Conservation (phyloP, 306 rosid genomes). For the Trichosanthes truncata region DNA sequence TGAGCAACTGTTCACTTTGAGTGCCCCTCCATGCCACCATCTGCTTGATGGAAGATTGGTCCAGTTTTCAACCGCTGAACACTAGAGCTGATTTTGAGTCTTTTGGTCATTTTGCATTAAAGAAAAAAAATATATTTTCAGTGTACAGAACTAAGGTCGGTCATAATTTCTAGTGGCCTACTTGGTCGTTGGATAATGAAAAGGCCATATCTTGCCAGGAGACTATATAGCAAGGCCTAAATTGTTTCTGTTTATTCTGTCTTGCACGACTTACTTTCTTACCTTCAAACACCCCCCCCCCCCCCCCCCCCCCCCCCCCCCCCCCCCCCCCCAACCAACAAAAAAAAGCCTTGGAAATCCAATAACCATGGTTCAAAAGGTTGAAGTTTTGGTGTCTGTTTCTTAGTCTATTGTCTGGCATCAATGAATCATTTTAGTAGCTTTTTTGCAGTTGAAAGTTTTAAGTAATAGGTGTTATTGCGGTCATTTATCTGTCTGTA, state of each 20-base stretch:
- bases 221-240: not conserved
- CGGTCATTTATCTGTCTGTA: conserved; percentile 21
- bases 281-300: too few relatives aligned
- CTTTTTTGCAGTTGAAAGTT: not conserved
- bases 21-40: not conserved
- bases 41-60: not conserved
- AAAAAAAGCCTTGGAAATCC: too few relatives aligned
- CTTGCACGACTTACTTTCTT: too few relatives aligned
- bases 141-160: not conserved
- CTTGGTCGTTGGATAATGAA: not conserved
- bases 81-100: not conserved
- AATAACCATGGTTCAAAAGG: not conserved
- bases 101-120: not conserved
- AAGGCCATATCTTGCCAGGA: not conserved
- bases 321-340: too few relatives aligned
- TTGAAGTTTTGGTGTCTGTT: not conserved
- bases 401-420: not conserved
- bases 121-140: not conserved
- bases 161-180: not conserved
- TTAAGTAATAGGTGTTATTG: not conserved
- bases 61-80: not conserved
- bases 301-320: too few relatives aligned
- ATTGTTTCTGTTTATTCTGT: not conserved
- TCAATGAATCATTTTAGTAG: not conserved
- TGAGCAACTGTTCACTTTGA: not conserved